Conservation (phyloP, 805 yeast species). For the Nematodospora valgi region DNA sequence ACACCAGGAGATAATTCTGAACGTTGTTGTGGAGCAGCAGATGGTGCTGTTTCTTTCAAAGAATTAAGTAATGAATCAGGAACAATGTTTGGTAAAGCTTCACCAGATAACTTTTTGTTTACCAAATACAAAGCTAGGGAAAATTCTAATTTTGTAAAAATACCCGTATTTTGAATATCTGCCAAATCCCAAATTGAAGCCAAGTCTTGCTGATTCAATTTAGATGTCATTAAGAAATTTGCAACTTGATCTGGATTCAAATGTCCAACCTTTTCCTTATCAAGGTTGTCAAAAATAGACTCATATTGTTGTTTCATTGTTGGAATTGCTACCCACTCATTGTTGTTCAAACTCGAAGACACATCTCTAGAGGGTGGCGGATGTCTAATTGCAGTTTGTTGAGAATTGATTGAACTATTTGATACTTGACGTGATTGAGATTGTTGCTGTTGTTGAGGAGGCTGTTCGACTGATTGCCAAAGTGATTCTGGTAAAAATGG, state of each 20-base stretch:
- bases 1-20: conserved; percentile 1
- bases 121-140: conserved; percentile 92
- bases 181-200: conserved; percentile 95
- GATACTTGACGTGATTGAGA: conserved; percentile 24
- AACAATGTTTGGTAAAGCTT: conserved; percentile 70
- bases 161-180: conserved; percentile 82
- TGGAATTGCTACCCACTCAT: conserved; percentile 66
- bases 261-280: conserved; percentile 57
- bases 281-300: conserved; percentile 73
- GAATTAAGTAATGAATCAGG: conserved; percentile 59
- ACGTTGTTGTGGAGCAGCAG: conserved; percentile 4
- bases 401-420: conserved; percentile 29
- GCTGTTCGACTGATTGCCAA: conserved; percentile 32
- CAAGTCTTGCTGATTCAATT: conserved; percentile 75
- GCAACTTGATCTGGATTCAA: conserved; percentile 82
- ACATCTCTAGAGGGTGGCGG: conserved; percentile 13
- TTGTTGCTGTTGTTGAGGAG: conserved; percentile 7
- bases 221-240: conserved; percentile 82
- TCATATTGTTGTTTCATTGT: conserved; percentile 77
- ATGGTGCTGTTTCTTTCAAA: conserved; percentile 15
- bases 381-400: conserved; percentile 33
- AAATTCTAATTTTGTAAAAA: conserved; percentile 77
- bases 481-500: conserved; percentile 38
- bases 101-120: conserved; percentile 78
- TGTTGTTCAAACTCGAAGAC: conserved; percentile 15